Evolutionary conservation across 352 stramenopile genomes (phyloP).

Genomic region (Globisporangium viniferum): DNA sequence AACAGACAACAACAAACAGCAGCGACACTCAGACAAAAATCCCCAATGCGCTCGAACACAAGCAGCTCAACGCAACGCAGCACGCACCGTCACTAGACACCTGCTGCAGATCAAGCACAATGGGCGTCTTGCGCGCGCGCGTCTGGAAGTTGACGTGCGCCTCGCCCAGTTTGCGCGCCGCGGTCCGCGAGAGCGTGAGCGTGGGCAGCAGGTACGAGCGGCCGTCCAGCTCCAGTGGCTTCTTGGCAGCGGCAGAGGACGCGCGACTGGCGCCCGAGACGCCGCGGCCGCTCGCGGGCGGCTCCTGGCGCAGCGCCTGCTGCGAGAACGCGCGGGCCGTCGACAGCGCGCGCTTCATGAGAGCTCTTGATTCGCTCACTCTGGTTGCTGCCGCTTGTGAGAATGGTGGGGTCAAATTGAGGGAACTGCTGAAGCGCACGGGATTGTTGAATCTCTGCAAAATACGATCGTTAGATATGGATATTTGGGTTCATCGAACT

Average conservation of each 20-base stretch:
- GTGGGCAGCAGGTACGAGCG: slow-evolving; percentile 74
- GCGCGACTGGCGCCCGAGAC: slow-evolving; percentile 23
- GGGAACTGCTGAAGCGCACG: background rate
- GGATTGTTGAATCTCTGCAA: background rate
- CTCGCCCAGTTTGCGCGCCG: slow-evolving; percentile 20
- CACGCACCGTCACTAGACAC: slow-evolving; percentile 66
- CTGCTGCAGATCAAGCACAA: slow-evolving; percentile 69
- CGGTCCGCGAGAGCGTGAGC: slow-evolving; percentile 45
- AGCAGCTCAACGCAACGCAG: background rate
- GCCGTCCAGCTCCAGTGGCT: slow-evolving; percentile 50
- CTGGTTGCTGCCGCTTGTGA: background rate
- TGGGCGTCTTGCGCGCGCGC: slow-evolving; percentile 41
- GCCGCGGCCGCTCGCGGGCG: slow-evolving; percentile 27
- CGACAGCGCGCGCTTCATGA: slow-evolving; percentile 35
- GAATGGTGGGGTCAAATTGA: background rate
- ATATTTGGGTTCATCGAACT: background rate
- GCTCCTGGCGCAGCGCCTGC: slow-evolving; percentile 50
- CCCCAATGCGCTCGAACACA: background rate
- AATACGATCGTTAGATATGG: background rate
- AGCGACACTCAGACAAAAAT: background rate
- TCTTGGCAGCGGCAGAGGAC: slow-evolving; percentile 12
- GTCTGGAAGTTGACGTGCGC: slow-evolving; percentile 40
- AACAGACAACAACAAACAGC: background rate
- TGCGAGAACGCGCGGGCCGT: slow-evolving; percentile 52
- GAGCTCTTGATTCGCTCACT: background rate